A percentile compares a stretch with the other conserved stretches of the same genome.
Conservation (phyloP, 2,329 filamentous ascomycete genomes). For the Ophiostoma quercus region DNA sequence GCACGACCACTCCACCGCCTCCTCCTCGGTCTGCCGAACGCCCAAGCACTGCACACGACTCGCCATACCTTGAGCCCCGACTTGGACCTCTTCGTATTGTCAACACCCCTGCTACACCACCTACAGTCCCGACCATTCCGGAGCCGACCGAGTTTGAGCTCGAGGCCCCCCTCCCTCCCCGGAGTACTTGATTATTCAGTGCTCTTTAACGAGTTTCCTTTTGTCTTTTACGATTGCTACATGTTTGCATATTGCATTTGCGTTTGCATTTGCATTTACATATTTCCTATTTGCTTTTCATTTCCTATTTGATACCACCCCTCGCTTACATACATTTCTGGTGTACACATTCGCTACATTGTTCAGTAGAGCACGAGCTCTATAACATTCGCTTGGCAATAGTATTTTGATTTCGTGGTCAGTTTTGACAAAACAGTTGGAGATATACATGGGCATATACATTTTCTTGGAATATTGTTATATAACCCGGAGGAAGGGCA, state of each 20-base stretch:
- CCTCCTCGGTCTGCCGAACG: not conserved
- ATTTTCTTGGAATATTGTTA: not conserved
- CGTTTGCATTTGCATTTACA: not conserved
- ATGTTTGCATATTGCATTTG: not conserved
- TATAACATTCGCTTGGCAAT: not conserved
- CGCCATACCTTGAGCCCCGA: conserved; percentile 16
- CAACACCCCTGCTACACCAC: conserved; percentile 12
- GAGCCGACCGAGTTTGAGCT: conserved; percentile 1
- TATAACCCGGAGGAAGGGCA: not conserved
- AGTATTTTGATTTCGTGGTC: not conserved
- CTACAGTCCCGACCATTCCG: not conserved
- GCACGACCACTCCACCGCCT: not conserved
- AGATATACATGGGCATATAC: not conserved
- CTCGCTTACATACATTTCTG: conserved; percentile 12
- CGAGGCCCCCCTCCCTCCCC: not conserved
- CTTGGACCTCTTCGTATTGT: conserved; percentile 21
- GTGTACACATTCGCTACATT: conserved; percentile 9
- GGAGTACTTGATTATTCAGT: not conserved
- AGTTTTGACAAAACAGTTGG: not conserved
- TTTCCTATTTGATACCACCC: conserved; percentile 12
- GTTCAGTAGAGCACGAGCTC: not conserved
- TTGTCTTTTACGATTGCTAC: conserved; percentile 13
- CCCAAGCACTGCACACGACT: conserved; percentile 3
- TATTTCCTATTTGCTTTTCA: not conserved
- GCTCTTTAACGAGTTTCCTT: conserved; percentile 12